These are phyloP conservation scores for Mucor irregularis DNA, from an alignment of 371 early-diverging fungal genomes.

Conservation along the genomic window DNA sequence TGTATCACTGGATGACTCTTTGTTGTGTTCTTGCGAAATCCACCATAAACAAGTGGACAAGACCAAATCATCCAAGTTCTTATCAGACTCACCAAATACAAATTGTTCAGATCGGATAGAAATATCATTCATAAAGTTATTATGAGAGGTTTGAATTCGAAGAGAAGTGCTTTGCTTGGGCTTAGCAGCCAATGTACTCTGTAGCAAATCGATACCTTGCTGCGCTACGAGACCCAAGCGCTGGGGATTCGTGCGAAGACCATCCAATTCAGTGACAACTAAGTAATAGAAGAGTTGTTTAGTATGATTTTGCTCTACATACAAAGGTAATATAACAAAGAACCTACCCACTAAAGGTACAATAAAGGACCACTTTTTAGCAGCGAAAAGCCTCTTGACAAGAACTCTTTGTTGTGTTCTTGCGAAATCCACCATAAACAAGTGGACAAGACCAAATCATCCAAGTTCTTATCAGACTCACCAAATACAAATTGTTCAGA, in stretches of 20 bases:
- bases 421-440: constrained; percentile 55
- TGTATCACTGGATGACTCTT: not conserved
- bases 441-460: constrained; percentile 63
- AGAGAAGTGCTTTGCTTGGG: constrained; percentile 25
- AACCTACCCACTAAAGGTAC: constrained; percentile 63
- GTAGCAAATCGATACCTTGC: constrained; percentile 53
- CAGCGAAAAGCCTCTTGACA: too few relatives aligned
- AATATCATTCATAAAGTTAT: constrained; percentile 64
- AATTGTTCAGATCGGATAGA: constrained; percentile 67
- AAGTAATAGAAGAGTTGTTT: not conserved
- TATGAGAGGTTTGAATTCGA: constrained; percentile 67
- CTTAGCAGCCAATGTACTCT: constrained; percentile 43
- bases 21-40: constrained; percentile 9
- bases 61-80: constrained; percentile 67
- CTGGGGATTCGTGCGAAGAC: constrained; percentile 55
- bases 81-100: constrained; percentile 62
- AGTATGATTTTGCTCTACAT: not conserved
- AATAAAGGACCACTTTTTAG: constrained; percentile 58
- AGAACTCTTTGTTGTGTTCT: not conserved
- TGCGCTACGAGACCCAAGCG: constrained; percentile 57
- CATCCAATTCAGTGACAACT: constrained; percentile 70
- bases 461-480: constrained; percentile 64
- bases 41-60: constrained; percentile 65
- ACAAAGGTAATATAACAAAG: not conserved
- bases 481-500: constrained; percentile 68